These are phyloP conservation scores for Aplosporella prunicola DNA, from an alignment of 2,329 filamentous ascomycete species.

Conservation along the genomic window DNA sequence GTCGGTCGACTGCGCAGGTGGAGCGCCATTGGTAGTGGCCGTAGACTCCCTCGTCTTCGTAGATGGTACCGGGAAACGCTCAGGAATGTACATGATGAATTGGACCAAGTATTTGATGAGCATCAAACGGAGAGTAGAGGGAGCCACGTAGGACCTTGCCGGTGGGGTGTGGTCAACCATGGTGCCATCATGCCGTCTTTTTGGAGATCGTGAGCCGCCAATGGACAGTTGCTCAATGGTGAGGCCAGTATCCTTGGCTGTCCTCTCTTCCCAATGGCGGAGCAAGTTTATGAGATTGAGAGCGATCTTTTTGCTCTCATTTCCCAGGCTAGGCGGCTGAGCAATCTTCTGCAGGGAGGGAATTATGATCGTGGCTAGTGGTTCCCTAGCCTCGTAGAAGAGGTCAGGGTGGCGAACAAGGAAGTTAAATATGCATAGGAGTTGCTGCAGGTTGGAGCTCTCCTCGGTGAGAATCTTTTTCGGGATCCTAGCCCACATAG, in stretches of 20 bases:
- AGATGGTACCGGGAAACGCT: constrained; percentile 65
- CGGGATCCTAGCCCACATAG: constrained; percentile 82
- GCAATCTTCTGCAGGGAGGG: constrained; percentile 83
- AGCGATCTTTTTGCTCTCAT: constrained; percentile 84
- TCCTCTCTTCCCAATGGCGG: constrained; percentile 83
- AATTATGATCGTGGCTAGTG: constrained; percentile 82
- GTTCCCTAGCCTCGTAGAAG: constrained; percentile 91
- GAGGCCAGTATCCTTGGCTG: constrained; percentile 67
- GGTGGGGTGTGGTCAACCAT: constrained; percentile 47
- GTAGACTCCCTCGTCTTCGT: constrained; percentile 49
- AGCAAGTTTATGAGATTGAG: constrained; percentile 85
- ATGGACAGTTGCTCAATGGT: constrained; percentile 23
- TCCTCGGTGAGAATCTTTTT: constrained; percentile 88
- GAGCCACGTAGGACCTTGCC: constrained; percentile 30
- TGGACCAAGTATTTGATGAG: constrained; percentile 93
- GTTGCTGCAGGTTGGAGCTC: constrained; percentile 86
- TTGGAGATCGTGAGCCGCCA: constrained; percentile 36
- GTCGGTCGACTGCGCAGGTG: constrained; percentile 54
- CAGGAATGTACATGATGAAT: constrained; percentile 83
- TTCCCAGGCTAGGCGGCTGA: constrained; percentile 69
- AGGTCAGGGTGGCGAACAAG: constrained; percentile 83
- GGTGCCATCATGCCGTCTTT: constrained; percentile 66
- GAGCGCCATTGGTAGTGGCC: constrained; percentile 29
- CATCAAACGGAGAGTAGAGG: constrained; percentile 55
- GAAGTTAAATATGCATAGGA: constrained; percentile 97